Base-by-base conservation (phyloP, 805 yeast genomes). In the Hanseniaspora thailandica region DNA sequence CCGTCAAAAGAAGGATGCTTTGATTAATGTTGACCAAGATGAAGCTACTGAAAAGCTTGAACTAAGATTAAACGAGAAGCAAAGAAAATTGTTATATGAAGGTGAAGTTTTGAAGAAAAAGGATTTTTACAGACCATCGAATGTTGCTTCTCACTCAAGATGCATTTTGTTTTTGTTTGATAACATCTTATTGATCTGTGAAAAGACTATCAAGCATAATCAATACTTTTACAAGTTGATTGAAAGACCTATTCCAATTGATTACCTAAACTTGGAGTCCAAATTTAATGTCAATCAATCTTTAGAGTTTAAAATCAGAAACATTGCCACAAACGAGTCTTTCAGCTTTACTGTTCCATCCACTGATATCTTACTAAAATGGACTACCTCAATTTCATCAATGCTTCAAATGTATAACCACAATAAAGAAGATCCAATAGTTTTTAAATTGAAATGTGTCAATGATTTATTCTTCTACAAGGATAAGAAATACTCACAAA, bases 401-500 rank as follows among this genome's bases (percentile, higher is more conserved):
- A 80, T 83, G 13, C 72, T 75, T 43, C 60, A 70, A n/a, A 60
- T 56, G 12, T 71, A 69, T 50, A 68, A 69, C 35, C 68, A 67
- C 49, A 64, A 62, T 19, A 67, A 66, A 34, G 63, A 65, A 19
- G 71, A 66, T 30, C 62, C 72, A 1, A 83, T 77, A 55, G 82
- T 86, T 0, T 81, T 81, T 62, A 61, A 69, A 9, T 61, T 84
- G 38, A 66, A 69, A 34, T 71, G 77, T 6, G 61, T 86, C 6
- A 70, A 82, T 6, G 83, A 80, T 59, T 71, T 75, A 25, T 86
- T 85, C 66, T 82, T 80, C 1, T 84, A 81, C 63, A 83, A 78
- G n/a, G 75, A 71, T 3, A 67, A 72, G 7, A 76, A 73, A 39
- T 70, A 73, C 20, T 72, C 80, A 1, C 63, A 63, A 2, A 80